phyloP scores from a whole-genome alignment of 495 filamentous ascomycete species.

The Annulohypoxylon maeteangense region DNA sequence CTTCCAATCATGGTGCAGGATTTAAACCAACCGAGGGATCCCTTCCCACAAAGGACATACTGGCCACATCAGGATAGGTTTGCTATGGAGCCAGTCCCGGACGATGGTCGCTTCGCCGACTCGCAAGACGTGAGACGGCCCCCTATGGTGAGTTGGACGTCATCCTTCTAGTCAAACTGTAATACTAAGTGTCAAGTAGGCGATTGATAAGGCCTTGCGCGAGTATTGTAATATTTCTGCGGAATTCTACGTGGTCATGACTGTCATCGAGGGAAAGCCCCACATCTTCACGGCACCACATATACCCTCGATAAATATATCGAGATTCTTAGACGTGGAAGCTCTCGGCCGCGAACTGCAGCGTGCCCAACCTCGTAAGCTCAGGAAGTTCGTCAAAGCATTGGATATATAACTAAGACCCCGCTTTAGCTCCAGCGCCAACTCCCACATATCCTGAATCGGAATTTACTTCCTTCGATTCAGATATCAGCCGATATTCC shows the following conservation, averaged over 20 bases:
- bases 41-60: constrained; percentile 34
- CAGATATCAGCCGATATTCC: constrained; percentile 23
- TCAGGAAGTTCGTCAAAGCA: not conserved
- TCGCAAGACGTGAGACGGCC: constrained; percentile 37
- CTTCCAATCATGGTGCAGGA: constrained; percentile 45
- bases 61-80: constrained; percentile 34
- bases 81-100: constrained; percentile 32
- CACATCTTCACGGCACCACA: constrained; percentile 49
- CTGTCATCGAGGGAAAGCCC: constrained; percentile 47
- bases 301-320: constrained; percentile 40
- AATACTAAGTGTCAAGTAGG: constrained; percentile 42
- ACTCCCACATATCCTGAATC: constrained; percentile 29
- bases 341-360: constrained; percentile 36
- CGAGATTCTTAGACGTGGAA: constrained; percentile 49
- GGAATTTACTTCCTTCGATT: constrained; percentile 30
- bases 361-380: constrained; percentile 36
- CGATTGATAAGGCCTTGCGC: constrained; percentile 51
- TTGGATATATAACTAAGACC: constrained; percentile 17
- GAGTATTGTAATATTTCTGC: constrained; percentile 53
- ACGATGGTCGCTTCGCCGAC: constrained; percentile 38
- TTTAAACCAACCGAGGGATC: constrained; percentile 28
- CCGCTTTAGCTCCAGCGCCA: constrained; percentile 29
- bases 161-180: not conserved
- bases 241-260: constrained; percentile 53
- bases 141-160: constrained; percentile 34